Evolutionary conservation across 257 asterid genomes (phyloP).

Genomic region (Plectranthus barbatus): DNA sequence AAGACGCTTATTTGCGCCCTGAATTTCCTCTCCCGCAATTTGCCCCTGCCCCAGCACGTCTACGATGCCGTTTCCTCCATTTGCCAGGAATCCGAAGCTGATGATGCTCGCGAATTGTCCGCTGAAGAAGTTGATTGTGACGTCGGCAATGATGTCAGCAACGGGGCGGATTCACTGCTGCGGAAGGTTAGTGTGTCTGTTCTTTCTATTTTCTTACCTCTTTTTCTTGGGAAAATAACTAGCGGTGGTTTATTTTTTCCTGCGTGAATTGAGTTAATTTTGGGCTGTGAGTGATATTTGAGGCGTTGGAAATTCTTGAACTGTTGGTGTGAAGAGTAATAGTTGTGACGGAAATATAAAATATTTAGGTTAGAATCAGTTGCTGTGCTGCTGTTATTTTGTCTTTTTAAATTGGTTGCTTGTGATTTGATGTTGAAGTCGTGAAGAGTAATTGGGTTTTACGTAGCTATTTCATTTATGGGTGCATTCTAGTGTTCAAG

Average conservation of each 20-base stretch:
- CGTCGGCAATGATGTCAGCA: slow-evolving; percentile 22
- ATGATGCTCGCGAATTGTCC: background rate
- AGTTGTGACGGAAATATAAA: too few relatives aligned
- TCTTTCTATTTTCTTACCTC: background rate
- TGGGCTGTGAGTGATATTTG: slow-evolving; percentile 1
- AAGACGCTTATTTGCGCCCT: slow-evolving; percentile 83
- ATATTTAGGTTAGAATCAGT: too few relatives aligned
- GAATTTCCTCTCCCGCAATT: slow-evolving; percentile 80
- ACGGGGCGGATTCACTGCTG: slow-evolving; percentile 19
- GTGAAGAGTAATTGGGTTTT: too few relatives aligned
- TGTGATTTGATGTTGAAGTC: background rate
- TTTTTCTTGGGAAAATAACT: background rate
- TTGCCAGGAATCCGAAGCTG: slow-evolving; percentile 21
- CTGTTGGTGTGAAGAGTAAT: background rate
- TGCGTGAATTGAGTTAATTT: background rate
- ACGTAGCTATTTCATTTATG: too few relatives aligned
- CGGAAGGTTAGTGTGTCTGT: slow-evolving; percentile 22
- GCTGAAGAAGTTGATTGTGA: slow-evolving; percentile 20
- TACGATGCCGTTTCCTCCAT: slow-evolving; percentile 85
- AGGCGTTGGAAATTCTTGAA: background rate
- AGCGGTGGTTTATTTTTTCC: background rate
- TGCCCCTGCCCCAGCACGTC: slow-evolving; percentile 75
- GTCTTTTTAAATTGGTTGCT: background rate
- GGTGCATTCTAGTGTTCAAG: background rate
- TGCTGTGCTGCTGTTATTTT: too few relatives aligned